A percentile compares a stretch with the other conserved stretches of the same genome.
phyloP scores from a whole-genome alignment of 2,329 filamentous ascomycete species.

The Hypoxylon sp. region DNA sequence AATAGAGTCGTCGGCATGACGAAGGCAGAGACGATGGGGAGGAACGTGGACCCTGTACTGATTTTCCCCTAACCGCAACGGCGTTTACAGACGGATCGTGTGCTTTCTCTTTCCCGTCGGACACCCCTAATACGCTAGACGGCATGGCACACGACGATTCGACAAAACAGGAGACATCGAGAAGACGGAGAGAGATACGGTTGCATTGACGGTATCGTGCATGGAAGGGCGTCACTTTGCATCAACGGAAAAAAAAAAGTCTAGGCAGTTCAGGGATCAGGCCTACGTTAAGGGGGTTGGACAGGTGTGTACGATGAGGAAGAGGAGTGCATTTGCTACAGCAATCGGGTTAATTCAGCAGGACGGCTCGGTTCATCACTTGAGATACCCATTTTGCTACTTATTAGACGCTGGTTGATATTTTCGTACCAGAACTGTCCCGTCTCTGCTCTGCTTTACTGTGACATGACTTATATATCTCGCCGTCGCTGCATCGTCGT shows the following conservation, averaged over 20 bases:
- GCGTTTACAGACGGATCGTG: constrained; percentile 14
- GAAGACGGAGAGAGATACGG: constrained; percentile 15
- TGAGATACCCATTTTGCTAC: constrained; percentile 34
- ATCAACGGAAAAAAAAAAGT: no score
- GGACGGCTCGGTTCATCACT: constrained; percentile 22
- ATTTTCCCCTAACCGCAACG: constrained; percentile 23
- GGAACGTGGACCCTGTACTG: neutral
- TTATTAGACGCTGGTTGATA: neutral
- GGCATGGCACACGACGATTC: neutral
- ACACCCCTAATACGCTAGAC: neutral
- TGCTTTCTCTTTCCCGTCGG: neutral
- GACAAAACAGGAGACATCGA: constrained; percentile 15
- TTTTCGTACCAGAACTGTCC: neutral
- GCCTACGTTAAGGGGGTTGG: neutral
- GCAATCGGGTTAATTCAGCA: constrained; percentile 2
- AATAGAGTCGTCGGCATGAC: constrained; percentile 28
- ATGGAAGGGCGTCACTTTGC: constrained; percentile 16
- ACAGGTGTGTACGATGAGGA: neutral
- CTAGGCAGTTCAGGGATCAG: constrained; percentile 5
- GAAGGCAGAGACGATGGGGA: constrained; percentile 12
- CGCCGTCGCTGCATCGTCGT: no score
- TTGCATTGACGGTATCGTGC: constrained; percentile 26
- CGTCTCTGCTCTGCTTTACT: neutral
- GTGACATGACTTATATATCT: no score
- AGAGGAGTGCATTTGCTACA: neutral